Base-by-base conservation (phyloP, 345 rosid species). In the Brassica nigra region DNA sequence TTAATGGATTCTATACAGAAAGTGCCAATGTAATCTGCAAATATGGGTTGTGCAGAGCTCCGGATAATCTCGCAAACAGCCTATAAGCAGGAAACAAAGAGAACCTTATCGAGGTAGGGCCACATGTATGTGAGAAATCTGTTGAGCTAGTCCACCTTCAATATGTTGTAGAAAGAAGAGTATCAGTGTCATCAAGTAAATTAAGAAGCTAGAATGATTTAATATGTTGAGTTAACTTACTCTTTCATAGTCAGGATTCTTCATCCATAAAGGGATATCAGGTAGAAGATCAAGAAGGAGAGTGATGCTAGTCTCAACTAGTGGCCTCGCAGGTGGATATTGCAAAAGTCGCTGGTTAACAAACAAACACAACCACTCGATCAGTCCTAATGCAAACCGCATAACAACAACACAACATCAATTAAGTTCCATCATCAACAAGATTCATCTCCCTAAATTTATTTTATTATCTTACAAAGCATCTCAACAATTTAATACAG, bases 81-180 rank as follows among this genome's bases (percentile, higher is more conserved):
- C 93, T 91, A 88, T 4, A 27, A 10, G 5, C 6, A 80, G 61
- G 64, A 52, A 6, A 47, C 2, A 54, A 5, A 74, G 39, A 68
- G 42, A 62, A 91, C 96, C 92, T 91, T 88, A 36, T 91, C 91
- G 44, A 91, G 91, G 84, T 83, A 87, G 12, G 97, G 91, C 97
- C 97, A 91, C 89, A 88, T 81, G 77, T 86, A 81, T 2, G 79
- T 70, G 66, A 91, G 75, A 85, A 90, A 82, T 80, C 74, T 90
- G 86, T 91, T 91, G 62, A 91, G 68, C 97, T 92, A 91, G 31
- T 91, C 94, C 16, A 91, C 92, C 97, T 91, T 76, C 23, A 28
- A 62, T 3, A 70, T 20, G 23, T 20, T 20, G 23, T n/a, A 36
- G 47, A 28, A 12, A 70, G 2, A 5, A 31, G 4, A 59, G 0